Percentiles rank a stretch among this genome's conserved stretches.
phyloP scores from a whole-genome alignment of 2,329 filamentous ascomycete species.

The Aspergillus piperis region DNA sequence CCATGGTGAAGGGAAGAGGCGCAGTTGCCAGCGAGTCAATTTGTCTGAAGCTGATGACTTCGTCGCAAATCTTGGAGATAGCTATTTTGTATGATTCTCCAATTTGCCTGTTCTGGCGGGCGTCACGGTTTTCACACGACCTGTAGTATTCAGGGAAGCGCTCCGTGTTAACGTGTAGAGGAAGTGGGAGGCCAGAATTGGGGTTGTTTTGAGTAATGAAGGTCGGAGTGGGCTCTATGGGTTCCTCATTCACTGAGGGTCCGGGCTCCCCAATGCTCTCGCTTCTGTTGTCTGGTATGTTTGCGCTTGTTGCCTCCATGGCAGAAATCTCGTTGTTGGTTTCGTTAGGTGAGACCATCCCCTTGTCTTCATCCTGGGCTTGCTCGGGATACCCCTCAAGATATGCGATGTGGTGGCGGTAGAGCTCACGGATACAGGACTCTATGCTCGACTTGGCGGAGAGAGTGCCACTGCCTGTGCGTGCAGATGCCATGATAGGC shows the following conservation, averaged over 20 bases:
- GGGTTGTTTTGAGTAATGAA: not conserved
- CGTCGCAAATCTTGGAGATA: conserved; percentile 26
- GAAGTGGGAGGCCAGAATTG: not conserved
- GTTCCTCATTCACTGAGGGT: not conserved
- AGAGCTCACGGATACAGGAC: not conserved
- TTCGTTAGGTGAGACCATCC: not conserved
- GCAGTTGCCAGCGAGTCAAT: conserved; percentile 19
- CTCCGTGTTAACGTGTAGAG: conserved; percentile 14
- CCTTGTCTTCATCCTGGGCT: not conserved
- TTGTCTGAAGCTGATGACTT: conserved; percentile 18
- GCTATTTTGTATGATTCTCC: conserved; percentile 28
- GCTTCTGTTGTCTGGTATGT: too few relatives aligned
- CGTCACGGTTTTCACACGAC: conserved; percentile 10
- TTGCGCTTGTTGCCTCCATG: not conserved
- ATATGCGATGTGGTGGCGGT: not conserved
- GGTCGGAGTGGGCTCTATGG: not conserved
- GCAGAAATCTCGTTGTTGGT: not conserved
- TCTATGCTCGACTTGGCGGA: not conserved
- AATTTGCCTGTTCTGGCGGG: conserved; percentile 11
- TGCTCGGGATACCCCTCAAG: not conserved
- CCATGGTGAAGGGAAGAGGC: not conserved
- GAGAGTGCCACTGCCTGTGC: too few relatives aligned
- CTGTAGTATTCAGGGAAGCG: conserved; percentile 33
- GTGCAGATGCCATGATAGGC: too few relatives aligned
- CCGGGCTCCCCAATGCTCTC: not conserved